phyloP scores from a whole-genome alignment of 495 filamentous ascomycete genomes.

The Parathielavia hyrcaniae region DNA sequence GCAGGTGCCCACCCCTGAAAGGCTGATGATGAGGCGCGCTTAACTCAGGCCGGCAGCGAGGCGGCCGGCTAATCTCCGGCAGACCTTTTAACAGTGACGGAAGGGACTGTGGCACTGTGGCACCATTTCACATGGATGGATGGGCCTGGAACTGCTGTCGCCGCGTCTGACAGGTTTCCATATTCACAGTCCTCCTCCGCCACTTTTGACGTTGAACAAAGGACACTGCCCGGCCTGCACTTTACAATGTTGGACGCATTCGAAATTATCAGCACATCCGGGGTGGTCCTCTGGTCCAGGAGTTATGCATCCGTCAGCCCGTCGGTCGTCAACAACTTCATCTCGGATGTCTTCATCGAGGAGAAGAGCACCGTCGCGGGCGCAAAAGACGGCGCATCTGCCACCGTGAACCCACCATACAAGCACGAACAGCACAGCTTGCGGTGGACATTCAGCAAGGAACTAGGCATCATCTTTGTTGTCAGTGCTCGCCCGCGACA shows the following conservation, averaged over 20 bases:
- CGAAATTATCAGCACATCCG: conserved; percentile 91
- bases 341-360: conserved; percentile 95
- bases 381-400: conserved; percentile 51
- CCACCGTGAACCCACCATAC: conserved; percentile 61
- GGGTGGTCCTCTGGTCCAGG: conserved; percentile 93
- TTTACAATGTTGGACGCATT: conserved; percentile 83
- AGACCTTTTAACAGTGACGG: conserved; percentile 14
- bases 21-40: neutral
- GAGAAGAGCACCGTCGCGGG: conserved; percentile 62
- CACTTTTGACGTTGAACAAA: neutral
- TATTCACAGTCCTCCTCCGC: neutral
- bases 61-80: conserved; percentile 27
- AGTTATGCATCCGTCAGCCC: conserved; percentile 72
- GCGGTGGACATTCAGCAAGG: conserved; percentile 88
- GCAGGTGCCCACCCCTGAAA: conserved; percentile 24
- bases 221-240: neutral
- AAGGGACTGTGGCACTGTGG: neutral
- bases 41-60: conserved; percentile 6
- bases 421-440: conserved; percentile 91
- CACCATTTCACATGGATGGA: conserved; percentile 2
- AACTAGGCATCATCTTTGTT: conserved; percentile 91
- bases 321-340: conserved; percentile 85
- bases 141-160: neutral
- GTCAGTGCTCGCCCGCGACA: conserved; percentile 49
- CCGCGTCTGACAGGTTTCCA: conserved; percentile 1